A percentile compares a stretch with the other conserved stretches of the same genome.
Evolutionary conservation across 2,329 filamentous ascomycete genomes (phyloP).

Genomic region (Clonostachys rhizophaga): DNA sequence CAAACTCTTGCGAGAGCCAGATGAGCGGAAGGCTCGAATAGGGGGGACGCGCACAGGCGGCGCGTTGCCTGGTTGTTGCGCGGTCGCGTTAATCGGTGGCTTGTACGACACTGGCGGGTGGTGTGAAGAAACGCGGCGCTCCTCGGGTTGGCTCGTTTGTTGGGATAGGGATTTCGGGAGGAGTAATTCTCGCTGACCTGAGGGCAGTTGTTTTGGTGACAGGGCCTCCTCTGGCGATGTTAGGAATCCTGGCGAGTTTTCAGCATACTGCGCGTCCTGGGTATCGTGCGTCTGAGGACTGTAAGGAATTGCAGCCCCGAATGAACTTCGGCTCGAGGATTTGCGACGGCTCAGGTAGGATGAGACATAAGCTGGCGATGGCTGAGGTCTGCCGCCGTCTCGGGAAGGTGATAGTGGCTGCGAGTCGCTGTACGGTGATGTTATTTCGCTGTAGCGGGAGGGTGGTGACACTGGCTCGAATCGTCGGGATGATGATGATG

Average conservation of each 20-base stretch:
- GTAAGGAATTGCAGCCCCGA: conserved; percentile 22
- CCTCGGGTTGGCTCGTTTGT: conserved; percentile 33
- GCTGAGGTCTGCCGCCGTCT: too few species aligned
- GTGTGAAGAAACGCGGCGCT: conserved; percentile 28
- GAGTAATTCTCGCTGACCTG: conserved; percentile 41
- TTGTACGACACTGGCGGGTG: conserved; percentile 47
- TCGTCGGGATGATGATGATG: conserved; percentile 1
- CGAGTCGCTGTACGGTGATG: too few species aligned
- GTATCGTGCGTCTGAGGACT: conserved; percentile 22
- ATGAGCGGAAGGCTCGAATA: conserved; percentile 52
- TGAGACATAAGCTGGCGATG: conserved; percentile 11
- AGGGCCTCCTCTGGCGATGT: conserved; percentile 1
- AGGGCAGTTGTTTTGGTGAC: conserved; percentile 7
- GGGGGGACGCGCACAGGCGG: conserved; percentile 40
- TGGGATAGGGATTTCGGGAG: conserved; percentile 34
- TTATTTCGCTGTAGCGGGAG: too few species aligned
- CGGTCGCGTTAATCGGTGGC: conserved; percentile 23
- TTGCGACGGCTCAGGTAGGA: conserved; percentile 29
- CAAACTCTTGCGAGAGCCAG: conserved; percentile 50
- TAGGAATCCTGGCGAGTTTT: background rate
- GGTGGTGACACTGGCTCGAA: background rate
- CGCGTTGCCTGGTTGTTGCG: conserved; percentile 14
- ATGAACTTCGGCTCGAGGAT: conserved; percentile 28
- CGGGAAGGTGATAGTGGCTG: too few species aligned
- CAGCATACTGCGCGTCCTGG: conserved; percentile 21